Percentiles rank a stretch among this genome's conserved stretches.
Conservation (phyloP, 352 stramenopile species). For the Phytophthora chlamydospora region DNA sequence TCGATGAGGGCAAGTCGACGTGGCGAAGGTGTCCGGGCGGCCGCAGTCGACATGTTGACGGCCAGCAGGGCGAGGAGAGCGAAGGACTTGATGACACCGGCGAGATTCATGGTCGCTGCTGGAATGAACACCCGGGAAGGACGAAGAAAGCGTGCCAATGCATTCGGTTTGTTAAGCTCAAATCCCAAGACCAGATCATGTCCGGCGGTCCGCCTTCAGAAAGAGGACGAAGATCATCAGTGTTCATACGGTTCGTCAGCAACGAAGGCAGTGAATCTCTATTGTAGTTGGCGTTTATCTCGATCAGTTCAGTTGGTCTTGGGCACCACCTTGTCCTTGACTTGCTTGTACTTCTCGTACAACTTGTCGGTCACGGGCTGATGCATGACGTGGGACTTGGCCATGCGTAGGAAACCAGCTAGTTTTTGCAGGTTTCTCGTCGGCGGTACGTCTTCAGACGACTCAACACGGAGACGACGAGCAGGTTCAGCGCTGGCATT, state of each 20-base stretch:
- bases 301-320: too few species aligned
- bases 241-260: too few species aligned
- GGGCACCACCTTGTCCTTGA: neutral
- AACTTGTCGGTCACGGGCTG: constrained; percentile 8
- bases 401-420: neutral
- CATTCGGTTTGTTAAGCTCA: neutral
- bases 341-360: constrained; percentile 10
- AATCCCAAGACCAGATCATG: constrained; percentile 7
- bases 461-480: constrained; percentile 7
- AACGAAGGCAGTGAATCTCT: too few species aligned
- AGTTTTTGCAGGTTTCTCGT: constrained; percentile 2
- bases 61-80: constrained; percentile 2
- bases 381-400: neutral
- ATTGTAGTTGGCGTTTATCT: too few species aligned
- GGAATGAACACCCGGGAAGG: too few species aligned
- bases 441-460: neutral
- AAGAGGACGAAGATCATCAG: too few species aligned
- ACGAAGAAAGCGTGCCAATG: too few species aligned
- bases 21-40: constrained; percentile 2
- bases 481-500: neutral
- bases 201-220: too few species aligned
- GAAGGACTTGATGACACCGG: constrained; percentile 1
- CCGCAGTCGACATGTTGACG: neutral
- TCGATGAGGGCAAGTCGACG: neutral
- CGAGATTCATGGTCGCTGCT: neutral